These are phyloP conservation scores for Trichothecium roseum DNA, from an alignment of 2,329 filamentous ascomycete species.

Conservation along the genomic window DNA sequence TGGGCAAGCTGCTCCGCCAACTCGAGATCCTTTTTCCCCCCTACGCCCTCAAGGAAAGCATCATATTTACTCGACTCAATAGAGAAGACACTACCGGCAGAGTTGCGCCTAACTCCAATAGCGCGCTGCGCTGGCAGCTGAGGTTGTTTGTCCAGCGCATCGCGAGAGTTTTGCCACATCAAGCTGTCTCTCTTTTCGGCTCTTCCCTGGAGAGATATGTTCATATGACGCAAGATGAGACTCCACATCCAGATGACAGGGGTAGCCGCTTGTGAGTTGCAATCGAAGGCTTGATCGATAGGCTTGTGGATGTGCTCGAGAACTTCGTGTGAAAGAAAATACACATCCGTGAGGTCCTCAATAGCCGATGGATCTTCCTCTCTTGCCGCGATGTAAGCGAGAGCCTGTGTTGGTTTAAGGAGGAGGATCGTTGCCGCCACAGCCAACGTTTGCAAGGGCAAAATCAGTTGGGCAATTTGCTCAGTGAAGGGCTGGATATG, in stretches of 20 bases:
- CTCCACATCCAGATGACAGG: constrained; percentile 77
- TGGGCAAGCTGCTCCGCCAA: constrained; percentile 39
- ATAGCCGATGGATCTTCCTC: constrained; percentile 24
- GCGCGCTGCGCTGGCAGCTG: constrained; percentile 14
- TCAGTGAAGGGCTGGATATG: constrained; percentile 37
- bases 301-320: constrained; percentile 64
- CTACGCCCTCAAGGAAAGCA: constrained; percentile 40
- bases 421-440: constrained; percentile 62
- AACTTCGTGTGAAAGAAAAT: constrained; percentile 58
- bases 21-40: constrained; percentile 39
- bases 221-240: constrained; percentile 61
- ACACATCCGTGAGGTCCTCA: constrained; percentile 37
- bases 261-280: constrained; percentile 50
- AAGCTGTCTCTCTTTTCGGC: constrained; percentile 50
- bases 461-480: constrained; percentile 37
- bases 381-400: constrained; percentile 28
- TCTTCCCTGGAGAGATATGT: constrained; percentile 49
- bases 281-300: constrained; percentile 49
- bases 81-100: constrained; percentile 51
- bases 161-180: constrained; percentile 47
- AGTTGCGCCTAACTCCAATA: constrained; percentile 33
- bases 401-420: constrained; percentile 52
- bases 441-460: constrained; percentile 58
- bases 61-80: constrained; percentile 51
- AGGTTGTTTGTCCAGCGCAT: constrained; percentile 34